Percentiles rank a stretch among this genome's conserved stretches.
Conservation (phyloP, 2,329 filamentous ascomycete genomes). For the Fusarium fracticaudum region DNA sequence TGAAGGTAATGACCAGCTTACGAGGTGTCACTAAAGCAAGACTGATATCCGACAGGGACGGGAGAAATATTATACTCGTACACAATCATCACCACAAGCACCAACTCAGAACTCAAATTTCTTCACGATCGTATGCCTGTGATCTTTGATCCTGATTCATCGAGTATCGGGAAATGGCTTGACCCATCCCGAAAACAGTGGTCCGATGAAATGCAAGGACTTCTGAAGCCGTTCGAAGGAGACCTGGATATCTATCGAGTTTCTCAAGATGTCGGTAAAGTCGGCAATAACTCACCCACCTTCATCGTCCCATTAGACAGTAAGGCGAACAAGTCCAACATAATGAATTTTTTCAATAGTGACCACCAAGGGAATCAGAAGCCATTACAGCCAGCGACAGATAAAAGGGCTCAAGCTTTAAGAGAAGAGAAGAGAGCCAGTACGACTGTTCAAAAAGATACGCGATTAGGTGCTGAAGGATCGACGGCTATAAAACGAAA, state of each 20-base stretch:
- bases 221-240: slow-evolving; percentile 82
- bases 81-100: slow-evolving; percentile 90
- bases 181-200: slow-evolving; percentile 78
- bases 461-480: not conserved
- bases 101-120: slow-evolving; percentile 84
- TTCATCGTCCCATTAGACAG: slow-evolving; percentile 87
- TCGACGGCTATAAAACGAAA: slow-evolving; percentile 39
- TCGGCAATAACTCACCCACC: slow-evolving; percentile 86
- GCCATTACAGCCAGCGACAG: not conserved
- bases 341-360: slow-evolving; percentile 89
- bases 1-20: slow-evolving; percentile 64
- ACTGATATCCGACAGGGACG: slow-evolving; percentile 22
- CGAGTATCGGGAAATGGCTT: slow-evolving; percentile 78
- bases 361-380: slow-evolving; percentile 52
- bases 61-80: slow-evolving; percentile 84
- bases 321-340: slow-evolving; percentile 90
- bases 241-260: slow-evolving; percentile 89
- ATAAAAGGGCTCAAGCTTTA: not conserved
- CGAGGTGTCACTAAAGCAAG: not conserved
- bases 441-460: not conserved
- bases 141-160: slow-evolving; percentile 80
- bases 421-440: not conserved
- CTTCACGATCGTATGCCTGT: slow-evolving; percentile 97
- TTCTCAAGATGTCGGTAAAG: slow-evolving; percentile 89
- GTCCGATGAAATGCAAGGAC: slow-evolving; percentile 78